Conservation (phyloP, 2,329 filamentous ascomycete genomes). For the Daldinia sp. region DNA sequence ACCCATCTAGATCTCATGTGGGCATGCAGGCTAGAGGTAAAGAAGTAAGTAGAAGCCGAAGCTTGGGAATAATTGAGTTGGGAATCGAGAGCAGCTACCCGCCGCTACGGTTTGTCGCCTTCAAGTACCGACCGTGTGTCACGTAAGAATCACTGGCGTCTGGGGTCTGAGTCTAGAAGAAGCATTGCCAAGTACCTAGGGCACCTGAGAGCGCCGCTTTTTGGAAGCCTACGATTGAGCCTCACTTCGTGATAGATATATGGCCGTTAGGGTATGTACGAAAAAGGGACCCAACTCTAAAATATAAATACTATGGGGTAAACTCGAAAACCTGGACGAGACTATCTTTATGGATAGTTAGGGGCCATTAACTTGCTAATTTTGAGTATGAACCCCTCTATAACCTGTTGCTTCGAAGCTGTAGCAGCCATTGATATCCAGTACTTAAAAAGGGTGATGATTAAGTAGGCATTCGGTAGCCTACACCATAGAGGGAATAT, state of each 20-base stretch:
- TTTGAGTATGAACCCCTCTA: neutral
- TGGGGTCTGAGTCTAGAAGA: neutral
- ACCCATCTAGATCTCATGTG: neutral
- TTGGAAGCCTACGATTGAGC: neutral
- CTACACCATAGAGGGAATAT: neutral
- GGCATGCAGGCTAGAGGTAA: conserved; percentile 5
- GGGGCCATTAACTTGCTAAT: neutral
- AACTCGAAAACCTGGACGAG: neutral
- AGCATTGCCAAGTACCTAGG: neutral
- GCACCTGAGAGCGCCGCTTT: neutral
- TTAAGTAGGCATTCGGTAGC: neutral
- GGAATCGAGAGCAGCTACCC: conserved; percentile 11
- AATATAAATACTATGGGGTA: neutral
- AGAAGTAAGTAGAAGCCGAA: conserved; percentile 12
- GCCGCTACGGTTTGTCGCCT: conserved; percentile 7
- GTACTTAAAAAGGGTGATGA: neutral
- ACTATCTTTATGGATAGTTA: neutral
- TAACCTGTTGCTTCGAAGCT: neutral
- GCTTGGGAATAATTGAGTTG: conserved; percentile 16
- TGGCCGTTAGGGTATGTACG: neutral
- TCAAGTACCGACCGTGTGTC: conserved; percentile 21
- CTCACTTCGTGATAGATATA: neutral
- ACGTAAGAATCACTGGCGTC: conserved; percentile 16
- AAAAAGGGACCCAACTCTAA: neutral
- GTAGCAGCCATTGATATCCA: neutral